Conservation (phyloP, 129 eudicot species). For the Dittrichia graveolens region DNA sequence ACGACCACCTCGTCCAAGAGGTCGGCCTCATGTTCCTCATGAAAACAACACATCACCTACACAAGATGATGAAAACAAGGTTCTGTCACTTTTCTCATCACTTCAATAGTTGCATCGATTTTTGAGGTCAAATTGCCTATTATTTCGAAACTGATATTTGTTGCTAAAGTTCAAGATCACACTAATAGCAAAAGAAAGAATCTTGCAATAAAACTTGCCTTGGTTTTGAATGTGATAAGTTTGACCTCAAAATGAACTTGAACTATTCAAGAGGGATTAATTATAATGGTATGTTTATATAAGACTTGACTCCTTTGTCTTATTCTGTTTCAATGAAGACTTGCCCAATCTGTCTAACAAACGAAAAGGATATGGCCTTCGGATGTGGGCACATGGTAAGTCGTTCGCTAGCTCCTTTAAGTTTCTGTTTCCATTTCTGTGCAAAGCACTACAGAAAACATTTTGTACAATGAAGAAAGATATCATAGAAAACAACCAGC, state of each 20-base stretch:
- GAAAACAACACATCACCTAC: constrained; percentile 35
- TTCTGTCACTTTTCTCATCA: constrained; percentile 21
- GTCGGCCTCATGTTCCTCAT: constrained; percentile 35
- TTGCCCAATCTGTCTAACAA: constrained; percentile 72
- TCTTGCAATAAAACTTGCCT: no score
- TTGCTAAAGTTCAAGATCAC: no score
- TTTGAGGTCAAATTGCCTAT: constrained; percentile 6
- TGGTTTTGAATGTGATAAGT: not conserved
- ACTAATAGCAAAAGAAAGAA: no score
- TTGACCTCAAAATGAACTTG: constrained; percentile 14
- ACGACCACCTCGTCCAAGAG: constrained; percentile 62
- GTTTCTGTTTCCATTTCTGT: not conserved
- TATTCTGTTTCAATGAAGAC: constrained; percentile 39
- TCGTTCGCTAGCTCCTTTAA: not conserved
- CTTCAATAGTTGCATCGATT: not conserved
- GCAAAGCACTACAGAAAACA: not conserved
- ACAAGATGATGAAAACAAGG: constrained; percentile 57
- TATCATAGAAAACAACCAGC: not conserved
- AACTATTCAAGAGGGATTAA: not conserved
- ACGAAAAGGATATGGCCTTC: constrained; percentile 72
- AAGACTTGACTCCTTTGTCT: constrained; percentile 15
- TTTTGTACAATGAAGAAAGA: not conserved
- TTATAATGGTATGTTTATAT: not conserved
- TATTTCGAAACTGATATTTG: not conserved
- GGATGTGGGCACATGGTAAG: constrained; percentile 86